Conservation (phyloP, 345 rosid species). For the Populus simonii region DNA sequence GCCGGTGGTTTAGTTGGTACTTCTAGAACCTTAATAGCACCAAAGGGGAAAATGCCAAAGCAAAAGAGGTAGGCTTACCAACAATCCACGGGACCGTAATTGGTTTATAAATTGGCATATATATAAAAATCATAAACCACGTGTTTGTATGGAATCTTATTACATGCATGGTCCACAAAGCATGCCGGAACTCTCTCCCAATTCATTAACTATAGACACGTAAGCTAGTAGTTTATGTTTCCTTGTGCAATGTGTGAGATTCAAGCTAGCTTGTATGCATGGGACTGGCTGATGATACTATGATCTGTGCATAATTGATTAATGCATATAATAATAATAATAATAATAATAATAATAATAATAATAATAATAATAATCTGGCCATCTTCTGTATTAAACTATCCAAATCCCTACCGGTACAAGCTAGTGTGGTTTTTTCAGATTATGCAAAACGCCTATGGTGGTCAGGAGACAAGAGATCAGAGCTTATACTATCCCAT, state of each 20-base stretch:
- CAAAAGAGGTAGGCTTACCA: not conserved
- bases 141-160: constrained; percentile 27
- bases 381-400: not conserved
- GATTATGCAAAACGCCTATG: not conserved
- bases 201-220: constrained; percentile 1
- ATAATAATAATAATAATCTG: not conserved
- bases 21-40: no score
- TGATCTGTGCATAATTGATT: not conserved
- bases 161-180: constrained; percentile 1
- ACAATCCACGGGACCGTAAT: not conserved
- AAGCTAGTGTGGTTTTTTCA: not conserved
- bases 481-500: not conserved
- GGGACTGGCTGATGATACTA: not conserved
- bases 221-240: not conserved
- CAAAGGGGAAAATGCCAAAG: no score
- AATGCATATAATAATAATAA: not conserved
- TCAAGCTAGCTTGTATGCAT: not conserved
- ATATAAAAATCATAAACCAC: constrained; percentile 19
- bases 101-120: not conserved
- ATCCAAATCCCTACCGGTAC: not conserved
- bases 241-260: not conserved
- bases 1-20: no score
- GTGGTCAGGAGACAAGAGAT: not conserved
- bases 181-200: constrained; percentile 24
- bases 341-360: not conserved